A percentile compares a stretch with the other conserved stretches of the same genome.
phyloP scores from a whole-genome alignment of 1,284 basidiomycete species.

The Ganoderma boninense region DNA sequence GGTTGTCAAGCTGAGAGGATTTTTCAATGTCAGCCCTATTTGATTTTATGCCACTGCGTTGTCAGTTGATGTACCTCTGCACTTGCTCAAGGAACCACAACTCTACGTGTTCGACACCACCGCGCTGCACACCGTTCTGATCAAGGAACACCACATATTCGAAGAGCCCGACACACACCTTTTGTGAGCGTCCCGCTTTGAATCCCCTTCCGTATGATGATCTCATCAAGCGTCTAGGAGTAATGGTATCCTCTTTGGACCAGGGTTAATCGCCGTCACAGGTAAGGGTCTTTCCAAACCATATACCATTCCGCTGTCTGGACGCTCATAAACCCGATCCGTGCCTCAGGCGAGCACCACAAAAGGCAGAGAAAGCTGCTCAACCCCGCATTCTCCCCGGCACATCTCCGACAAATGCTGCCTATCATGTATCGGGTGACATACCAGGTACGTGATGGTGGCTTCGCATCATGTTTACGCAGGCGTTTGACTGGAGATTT shows the following conservation, averaged over 20 bases:
- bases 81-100: background rate
- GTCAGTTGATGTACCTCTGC: background rate
- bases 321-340: background rate
- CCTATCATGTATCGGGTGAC: constrained; percentile 36
- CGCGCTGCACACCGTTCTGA: constrained; percentile 11
- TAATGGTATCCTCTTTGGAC: background rate
- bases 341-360: constrained; percentile 30
- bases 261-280: background rate
- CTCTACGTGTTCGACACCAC: constrained; percentile 13
- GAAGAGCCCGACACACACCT: constrained; percentile 13
- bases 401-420: constrained; percentile 34
- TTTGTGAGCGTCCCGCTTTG: constrained; percentile 2
- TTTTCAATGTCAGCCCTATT: constrained; percentile 1
- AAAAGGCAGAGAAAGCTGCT: constrained; percentile 36
- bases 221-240: background rate
- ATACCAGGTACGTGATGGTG: background rate
- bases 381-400: constrained; percentile 37
- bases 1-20: constrained; percentile 5
- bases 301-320: too few species aligned
- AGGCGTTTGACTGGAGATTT: background rate
- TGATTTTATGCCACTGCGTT: too few species aligned
- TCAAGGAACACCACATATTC: constrained; percentile 18
- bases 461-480: background rate
- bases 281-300: background rate
- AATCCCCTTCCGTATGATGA: background rate